Conservation (phyloP, 139 green algal genomes). For the Chlorella sp. region DNA sequence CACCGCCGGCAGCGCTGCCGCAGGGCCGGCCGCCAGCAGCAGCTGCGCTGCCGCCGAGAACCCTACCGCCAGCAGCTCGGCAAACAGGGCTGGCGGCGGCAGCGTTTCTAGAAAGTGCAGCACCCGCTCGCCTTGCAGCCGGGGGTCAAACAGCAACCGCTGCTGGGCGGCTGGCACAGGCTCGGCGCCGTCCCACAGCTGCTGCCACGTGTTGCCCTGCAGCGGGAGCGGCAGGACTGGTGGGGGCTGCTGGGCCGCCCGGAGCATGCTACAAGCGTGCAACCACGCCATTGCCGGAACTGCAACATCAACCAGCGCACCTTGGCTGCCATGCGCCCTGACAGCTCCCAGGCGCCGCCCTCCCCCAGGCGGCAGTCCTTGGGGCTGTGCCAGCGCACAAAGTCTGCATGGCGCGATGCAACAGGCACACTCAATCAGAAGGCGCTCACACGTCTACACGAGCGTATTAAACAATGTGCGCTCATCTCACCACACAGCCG, state of each 20-base stretch:
- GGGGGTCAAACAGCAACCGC: constrained; percentile 73
- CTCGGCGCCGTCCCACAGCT: constrained; percentile 70
- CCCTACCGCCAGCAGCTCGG: constrained; percentile 65
- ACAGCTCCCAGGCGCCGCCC: constrained; percentile 32
- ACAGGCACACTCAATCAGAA: neutral
- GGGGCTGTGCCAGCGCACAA: constrained; percentile 86
- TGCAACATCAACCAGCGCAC: neutral
- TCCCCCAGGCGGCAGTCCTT: constrained; percentile 58
- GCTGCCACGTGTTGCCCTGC: constrained; percentile 59
- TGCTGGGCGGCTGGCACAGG: constrained; percentile 61
- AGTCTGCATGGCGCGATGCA: constrained; percentile 59
- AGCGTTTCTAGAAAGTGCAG: constrained; percentile 84
- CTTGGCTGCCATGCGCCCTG: constrained; percentile 39
- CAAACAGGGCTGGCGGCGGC: constrained; percentile 55
- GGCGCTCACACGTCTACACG: too few relatives aligned
- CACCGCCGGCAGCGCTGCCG: constrained; percentile 55
- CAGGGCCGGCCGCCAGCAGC: constrained; percentile 48
- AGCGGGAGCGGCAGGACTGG: neutral
- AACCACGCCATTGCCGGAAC: neutral
- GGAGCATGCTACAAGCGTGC: constrained; percentile 15
- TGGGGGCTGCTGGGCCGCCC: too few relatives aligned
- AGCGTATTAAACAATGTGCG: too few relatives aligned
- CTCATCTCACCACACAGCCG: too few relatives aligned
- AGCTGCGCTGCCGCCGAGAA: constrained; percentile 50
- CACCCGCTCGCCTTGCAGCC: constrained; percentile 75